phyloP scores from a whole-genome alignment of 345 rosid genomes.

The Euphorbia pulcherrima region DNA sequence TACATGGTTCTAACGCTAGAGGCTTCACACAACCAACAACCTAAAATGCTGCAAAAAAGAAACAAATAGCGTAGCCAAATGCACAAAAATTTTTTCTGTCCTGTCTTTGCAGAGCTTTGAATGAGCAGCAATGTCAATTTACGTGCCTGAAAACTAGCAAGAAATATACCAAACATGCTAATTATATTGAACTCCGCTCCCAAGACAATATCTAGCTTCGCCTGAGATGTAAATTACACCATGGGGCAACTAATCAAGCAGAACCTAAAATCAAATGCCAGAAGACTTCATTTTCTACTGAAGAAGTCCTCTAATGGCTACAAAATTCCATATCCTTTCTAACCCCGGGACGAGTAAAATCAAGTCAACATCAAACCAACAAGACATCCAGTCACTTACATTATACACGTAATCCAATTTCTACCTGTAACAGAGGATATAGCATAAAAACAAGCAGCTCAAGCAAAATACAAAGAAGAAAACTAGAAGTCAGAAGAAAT shows the following conservation, averaged over 20 bases:
- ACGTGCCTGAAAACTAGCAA: background rate
- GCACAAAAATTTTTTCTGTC: background rate
- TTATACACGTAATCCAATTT: background rate
- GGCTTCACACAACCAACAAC: background rate
- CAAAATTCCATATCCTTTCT: background rate
- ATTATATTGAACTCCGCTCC: background rate
- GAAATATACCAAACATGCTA: background rate
- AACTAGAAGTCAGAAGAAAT: background rate
- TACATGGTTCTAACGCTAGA: background rate
- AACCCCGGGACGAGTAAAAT: background rate
- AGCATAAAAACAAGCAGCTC: constrained; percentile 2
- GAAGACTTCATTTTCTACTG: background rate
- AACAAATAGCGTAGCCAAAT: background rate
- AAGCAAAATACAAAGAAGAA: constrained; percentile 8
- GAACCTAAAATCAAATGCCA: background rate
- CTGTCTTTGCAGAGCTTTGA: background rate
- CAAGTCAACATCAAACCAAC: background rate
- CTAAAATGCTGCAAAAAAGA: background rate
- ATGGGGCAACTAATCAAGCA: background rate
- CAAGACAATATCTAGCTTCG: constrained; percentile 7
- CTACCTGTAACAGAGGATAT: constrained; percentile 1
- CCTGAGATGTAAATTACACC: background rate
- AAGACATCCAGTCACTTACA: background rate
- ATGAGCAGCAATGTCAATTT: background rate
- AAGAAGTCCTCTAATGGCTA: background rate